These are phyloP conservation scores for Lactifluus echinatus DNA, from an alignment of 768 basidiomycete species.

Conservation along the genomic window DNA sequence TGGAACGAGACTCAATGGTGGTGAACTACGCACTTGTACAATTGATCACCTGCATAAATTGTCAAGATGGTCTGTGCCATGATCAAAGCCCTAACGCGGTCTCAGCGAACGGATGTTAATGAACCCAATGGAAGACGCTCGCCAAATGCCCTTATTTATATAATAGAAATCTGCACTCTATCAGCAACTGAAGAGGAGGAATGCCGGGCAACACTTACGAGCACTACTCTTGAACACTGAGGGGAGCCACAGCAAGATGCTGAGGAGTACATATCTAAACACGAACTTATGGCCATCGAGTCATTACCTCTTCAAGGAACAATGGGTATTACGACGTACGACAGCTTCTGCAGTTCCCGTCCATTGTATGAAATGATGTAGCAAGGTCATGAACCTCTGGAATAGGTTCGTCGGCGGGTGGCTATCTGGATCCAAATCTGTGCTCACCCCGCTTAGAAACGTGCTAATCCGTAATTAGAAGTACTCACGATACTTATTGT, in stretches of 20 bases:
- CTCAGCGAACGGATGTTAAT: not conserved
- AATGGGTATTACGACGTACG: conserved; percentile 23
- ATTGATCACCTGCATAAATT: conserved; percentile 50
- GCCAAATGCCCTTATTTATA: conserved; percentile 40
- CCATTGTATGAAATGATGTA: conserved; percentile 34
- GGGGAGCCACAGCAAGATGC: conserved; percentile 45
- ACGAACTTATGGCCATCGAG: conserved; percentile 32
- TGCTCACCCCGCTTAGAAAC: not conserved
- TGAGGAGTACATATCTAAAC: conserved; percentile 41
- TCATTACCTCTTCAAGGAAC: not conserved
- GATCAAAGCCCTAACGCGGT: conserved; percentile 39
- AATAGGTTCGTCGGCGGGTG: conserved; percentile 35
- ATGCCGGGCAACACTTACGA: conserved; percentile 27
- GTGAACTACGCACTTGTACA: conserved; percentile 34
- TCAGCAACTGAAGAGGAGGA: conserved; percentile 2
- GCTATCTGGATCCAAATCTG: conserved; percentile 42
- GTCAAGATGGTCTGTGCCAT: conserved; percentile 53
- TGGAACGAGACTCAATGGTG: not conserved
- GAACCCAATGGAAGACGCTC: not conserved
- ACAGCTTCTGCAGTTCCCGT: conserved; percentile 34
- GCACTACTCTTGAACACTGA: conserved; percentile 36
- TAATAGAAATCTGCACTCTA: conserved; percentile 33
- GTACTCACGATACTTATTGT: conserved; percentile 14
- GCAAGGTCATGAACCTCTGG: conserved; percentile 32
- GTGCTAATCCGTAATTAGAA: not conserved